Evolutionary conservation across 2,329 filamentous ascomycete genomes (phyloP), one percentile per base, ranked within the genome.

Genomic region (Dendrostoma leiphaemia): DNA sequence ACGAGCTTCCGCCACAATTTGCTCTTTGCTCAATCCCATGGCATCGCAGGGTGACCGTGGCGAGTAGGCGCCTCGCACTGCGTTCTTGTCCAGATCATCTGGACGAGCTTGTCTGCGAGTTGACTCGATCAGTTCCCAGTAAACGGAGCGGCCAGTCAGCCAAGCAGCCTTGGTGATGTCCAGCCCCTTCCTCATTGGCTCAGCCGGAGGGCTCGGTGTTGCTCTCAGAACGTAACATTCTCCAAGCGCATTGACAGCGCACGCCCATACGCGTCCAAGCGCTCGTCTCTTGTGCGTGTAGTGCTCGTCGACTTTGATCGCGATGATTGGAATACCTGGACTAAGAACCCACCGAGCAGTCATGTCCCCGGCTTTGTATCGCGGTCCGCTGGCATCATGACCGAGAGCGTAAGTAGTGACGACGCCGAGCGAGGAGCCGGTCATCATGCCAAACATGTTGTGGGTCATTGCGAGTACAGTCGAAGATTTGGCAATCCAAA

Each of bases 331-430:
- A 3, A 97, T 91, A 37, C 94, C 94, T 3, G 94, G 94, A 65
- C 91, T 91, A 12, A 97, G 76, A 9, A 90, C 85, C 93, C 93
- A 97, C 61, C 88, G 89, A 31, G 90, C 89, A 35, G 90, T 96
- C 60, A 94, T 80, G 63, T 95, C 88, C 4, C 91, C 91, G 37
- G 84, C 83, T 34, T 80, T 77, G 59, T 86, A 83, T 53, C 86
- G 81, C 51, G 83, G 78, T 48, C 86, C 83, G 23, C 82, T 73
- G 5, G 73, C 67, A 47, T 81, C 78, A 53, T 74, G 71, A 23
- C 88, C 88, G 1, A 97, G 74, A 19, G 90, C 87, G 71, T 94
- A 97, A 0, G 90, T 81, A 1, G 90, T 89, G 37, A 97, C 78
- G 2, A 96, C 79, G 37, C 93, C 93, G 9, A 90, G 79, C 3